These are phyloP conservation scores for Biscogniauxia mediterranea DNA, from an alignment of 2,329 filamentous ascomycete genomes.

Conservation along the genomic window DNA sequence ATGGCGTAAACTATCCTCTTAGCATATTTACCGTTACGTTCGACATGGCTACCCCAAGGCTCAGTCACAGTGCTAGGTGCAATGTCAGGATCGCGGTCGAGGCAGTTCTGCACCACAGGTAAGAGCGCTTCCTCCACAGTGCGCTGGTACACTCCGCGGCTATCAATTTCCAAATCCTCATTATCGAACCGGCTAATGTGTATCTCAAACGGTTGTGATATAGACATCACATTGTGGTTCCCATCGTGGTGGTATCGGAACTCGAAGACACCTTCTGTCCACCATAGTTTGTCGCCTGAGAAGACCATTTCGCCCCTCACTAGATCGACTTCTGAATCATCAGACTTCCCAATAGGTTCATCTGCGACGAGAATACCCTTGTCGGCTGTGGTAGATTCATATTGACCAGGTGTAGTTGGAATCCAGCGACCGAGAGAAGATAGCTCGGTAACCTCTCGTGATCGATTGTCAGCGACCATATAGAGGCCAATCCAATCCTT, in stretches of 20 bases:
- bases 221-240: constrained; percentile 88
- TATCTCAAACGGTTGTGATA: constrained; percentile 91
- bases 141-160: constrained; percentile 59
- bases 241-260: constrained; percentile 96
- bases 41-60: constrained; percentile 79
- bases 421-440: constrained; percentile 88
- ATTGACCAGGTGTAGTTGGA: constrained; percentile 72
- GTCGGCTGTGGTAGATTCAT: constrained; percentile 73
- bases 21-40: constrained; percentile 85
- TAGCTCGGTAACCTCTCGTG: constrained; percentile 78
- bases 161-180: constrained; percentile 64
- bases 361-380: constrained; percentile 73
- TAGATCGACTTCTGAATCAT: constrained; percentile 55
- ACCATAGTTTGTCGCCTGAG: constrained; percentile 91
- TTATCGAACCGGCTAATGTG: constrained; percentile 77
- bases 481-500: constrained; percentile 96
- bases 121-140: constrained; percentile 77
- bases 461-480: constrained; percentile 91
- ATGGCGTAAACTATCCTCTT: constrained; percentile 91
- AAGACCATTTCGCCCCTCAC: constrained; percentile 83
- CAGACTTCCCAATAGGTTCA: constrained; percentile 50
- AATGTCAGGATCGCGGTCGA: constrained; percentile 88
- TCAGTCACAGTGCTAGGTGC: constrained; percentile 79
- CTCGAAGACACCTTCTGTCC: constrained; percentile 94
- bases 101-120: constrained; percentile 84